Conservation (phyloP, 1,284 basidiomycete species). For the Porodaedalea pini region DNA sequence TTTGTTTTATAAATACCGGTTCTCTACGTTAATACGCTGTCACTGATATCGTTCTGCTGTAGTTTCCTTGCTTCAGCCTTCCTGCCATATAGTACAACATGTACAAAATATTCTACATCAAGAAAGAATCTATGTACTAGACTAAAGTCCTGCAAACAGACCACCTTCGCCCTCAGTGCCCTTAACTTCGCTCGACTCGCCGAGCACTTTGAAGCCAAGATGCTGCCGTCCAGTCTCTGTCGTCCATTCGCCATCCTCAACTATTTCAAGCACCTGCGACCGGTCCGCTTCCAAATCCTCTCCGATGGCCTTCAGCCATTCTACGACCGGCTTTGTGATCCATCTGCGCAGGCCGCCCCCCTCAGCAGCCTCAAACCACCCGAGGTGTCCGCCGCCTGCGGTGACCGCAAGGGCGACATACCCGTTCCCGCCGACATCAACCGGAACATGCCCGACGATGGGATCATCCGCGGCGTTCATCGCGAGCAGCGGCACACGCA, state of each 20-base stretch:
- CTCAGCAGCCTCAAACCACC: slow-evolving; percentile 79
- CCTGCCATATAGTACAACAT: background rate
- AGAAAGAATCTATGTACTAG: background rate
- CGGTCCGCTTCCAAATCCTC: slow-evolving; percentile 45
- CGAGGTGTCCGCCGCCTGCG: slow-evolving; percentile 84
- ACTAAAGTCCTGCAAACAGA: slow-evolving; percentile 41
- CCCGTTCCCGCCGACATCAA: slow-evolving; percentile 54
- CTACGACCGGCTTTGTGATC: slow-evolving; percentile 69
- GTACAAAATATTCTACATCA: too few species aligned
- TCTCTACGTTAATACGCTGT: background rate
- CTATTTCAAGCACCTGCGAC: slow-evolving; percentile 32
- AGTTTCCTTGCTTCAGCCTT: background rate
- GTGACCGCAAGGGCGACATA: slow-evolving; percentile 76
- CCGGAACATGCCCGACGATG: slow-evolving; percentile 64
- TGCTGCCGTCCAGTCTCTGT: slow-evolving; percentile 46
- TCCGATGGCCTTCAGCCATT: slow-evolving; percentile 66
- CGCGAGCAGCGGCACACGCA: slow-evolving; percentile 73
- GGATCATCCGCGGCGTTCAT: slow-evolving; percentile 94
- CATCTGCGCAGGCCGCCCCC: slow-evolving; percentile 54
- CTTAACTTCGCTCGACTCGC: slow-evolving; percentile 36
- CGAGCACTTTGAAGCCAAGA: slow-evolving; percentile 47
- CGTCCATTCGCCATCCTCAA: slow-evolving; percentile 51
- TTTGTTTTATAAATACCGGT: background rate
- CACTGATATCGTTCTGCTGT: background rate
- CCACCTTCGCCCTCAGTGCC: slow-evolving; percentile 37